Percentiles rank a stretch among this genome's conserved stretches.
Conservation (phyloP, 371 early-diverging fungal species). For the Haplosporangium sp. region DNA sequence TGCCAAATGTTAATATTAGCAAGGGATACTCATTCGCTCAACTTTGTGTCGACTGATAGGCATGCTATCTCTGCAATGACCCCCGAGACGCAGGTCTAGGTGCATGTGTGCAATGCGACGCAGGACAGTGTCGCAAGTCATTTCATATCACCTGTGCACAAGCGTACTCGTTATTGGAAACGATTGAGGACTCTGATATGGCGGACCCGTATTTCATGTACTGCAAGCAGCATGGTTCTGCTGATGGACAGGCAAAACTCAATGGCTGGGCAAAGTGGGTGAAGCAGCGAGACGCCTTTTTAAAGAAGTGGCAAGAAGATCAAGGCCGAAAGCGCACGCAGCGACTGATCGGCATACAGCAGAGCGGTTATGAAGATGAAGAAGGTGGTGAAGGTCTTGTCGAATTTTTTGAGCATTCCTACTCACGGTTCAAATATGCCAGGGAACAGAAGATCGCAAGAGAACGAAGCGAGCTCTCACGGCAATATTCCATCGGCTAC, state of each 20-base stretch:
- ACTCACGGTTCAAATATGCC: conserved; percentile 45
- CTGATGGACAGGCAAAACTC: conserved; percentile 39
- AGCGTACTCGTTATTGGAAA: conserved; percentile 54
- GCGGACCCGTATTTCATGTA: conserved; percentile 61
- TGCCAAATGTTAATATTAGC: background rate
- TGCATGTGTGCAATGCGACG: conserved; percentile 62
- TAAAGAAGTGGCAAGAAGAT: conserved; percentile 39
- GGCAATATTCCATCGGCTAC: conserved; percentile 52
- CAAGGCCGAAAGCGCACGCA: conserved; percentile 37
- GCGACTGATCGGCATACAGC: conserved; percentile 27
- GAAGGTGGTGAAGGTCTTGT: conserved; percentile 39
- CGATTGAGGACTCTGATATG: conserved; percentile 55
- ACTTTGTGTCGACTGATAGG: conserved; percentile 25
- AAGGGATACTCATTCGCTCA: background rate
- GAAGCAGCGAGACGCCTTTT: conserved; percentile 50
- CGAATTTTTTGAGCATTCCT: conserved; percentile 55
- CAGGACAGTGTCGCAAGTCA: conserved; percentile 59
- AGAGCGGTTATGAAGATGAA: conserved; percentile 12
- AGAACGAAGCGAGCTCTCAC: conserved; percentile 47
- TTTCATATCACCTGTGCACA: conserved; percentile 68
- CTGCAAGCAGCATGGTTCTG: conserved; percentile 55
- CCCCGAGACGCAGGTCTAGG: conserved; percentile 56
- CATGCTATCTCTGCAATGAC: conserved; percentile 56
- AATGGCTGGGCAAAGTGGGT: conserved; percentile 60
- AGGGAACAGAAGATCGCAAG: conserved; percentile 52